phyloP scores from a whole-genome alignment of 495 filamentous ascomycete genomes.

The Penicillium salamii region DNA sequence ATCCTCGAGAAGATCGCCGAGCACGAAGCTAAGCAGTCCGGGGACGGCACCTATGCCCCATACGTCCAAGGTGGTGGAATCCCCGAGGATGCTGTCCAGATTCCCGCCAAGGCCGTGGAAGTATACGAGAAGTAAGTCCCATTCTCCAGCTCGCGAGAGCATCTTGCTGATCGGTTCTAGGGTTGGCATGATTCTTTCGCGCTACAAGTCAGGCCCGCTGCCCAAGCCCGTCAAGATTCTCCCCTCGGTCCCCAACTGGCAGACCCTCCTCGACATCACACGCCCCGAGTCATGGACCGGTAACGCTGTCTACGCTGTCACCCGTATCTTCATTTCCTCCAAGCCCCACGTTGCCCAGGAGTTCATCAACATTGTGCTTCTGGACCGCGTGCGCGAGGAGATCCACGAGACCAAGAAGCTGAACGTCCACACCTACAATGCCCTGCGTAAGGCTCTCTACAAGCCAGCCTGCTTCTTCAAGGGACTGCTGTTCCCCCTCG shows the following conservation, averaged over 20 bases:
- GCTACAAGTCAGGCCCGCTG: conserved; percentile 91
- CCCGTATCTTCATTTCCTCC: conserved; percentile 81
- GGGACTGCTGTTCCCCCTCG: conserved; percentile 88
- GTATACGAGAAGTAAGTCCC: conserved; percentile 79
- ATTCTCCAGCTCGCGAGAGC: not conserved
- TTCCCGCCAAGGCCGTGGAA: conserved; percentile 89
- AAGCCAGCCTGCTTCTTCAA: conserved; percentile 98
- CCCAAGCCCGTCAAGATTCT: conserved; percentile 98
- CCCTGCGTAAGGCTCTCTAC: conserved; percentile 88
- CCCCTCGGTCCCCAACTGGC: conserved; percentile 86
- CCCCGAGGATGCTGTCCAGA: conserved; percentile 76
- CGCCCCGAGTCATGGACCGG: conserved; percentile 82
- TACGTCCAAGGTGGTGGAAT: conserved; percentile 46
- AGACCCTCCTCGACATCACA: conserved; percentile 78
- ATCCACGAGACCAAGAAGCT: conserved; percentile 84
- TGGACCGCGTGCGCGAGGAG: conserved; percentile 87
- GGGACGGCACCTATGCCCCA: conserved; percentile 27
- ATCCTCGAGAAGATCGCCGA: conserved; percentile 92
- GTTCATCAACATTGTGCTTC: conserved; percentile 76
- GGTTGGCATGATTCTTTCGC: conserved; percentile 81
- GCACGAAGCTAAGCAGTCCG: conserved; percentile 70
- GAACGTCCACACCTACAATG: conserved; percentile 91
- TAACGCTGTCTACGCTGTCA: conserved; percentile 82
- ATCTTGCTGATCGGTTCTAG: conserved; percentile 39
- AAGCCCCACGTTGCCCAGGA: conserved; percentile 72